Base-by-base conservation (phyloP, 495 filamentous ascomycete genomes). In the Xylona heveae region DNA sequence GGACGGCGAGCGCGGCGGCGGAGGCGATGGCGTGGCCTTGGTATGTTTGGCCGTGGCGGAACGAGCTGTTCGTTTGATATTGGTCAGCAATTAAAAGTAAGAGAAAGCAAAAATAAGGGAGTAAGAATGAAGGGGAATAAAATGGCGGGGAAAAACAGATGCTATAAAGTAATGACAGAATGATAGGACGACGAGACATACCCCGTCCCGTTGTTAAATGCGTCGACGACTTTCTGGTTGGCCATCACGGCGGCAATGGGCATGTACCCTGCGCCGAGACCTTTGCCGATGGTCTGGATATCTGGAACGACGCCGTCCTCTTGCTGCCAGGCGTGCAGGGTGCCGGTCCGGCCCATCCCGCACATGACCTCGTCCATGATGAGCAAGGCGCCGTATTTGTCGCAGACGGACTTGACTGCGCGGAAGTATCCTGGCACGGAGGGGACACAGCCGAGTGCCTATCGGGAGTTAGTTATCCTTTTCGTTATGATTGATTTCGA, bases 1-100 rank as follows among this genome's bases (percentile, higher is more conserved):
- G 69, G 3, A 71, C 65, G 35, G 63, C 63, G 10, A 74, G 50
- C 1, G 63, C 72, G 0, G 62, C 66, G 0, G 71, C 69, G 42
- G 66, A 73, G 10, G 52, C 51, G 3, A 67, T 45, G 1, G 72
- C 66, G 38, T 73, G 68, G 8, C 57, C 62, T 46, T 74, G 64
- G 34, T 69, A 74, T 4, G 46, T 49, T 3, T 49, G 41, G 4
- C 46, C 46, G 19, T 45, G 42, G n/a, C n/a, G n/a, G n/a, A n/a
- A n/a, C n/a, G n/a, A n/a, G n/a, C 33, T 35, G 14, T 19, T n/a
- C n/a, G 6, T n/a, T n/a, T 10, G 25, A 29, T n/a, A 30, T 39
- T 24, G 30, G 18, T n/a, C 25, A 21, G n/a, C 6, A 28, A 18
- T 18, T 27, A 3, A 29, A 5, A 24, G 12, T n/a, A n/a, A n/a